Percentiles rank a stretch among this genome's conserved stretches.
Evolutionary conservation across 805 yeast genomes (phyloP).

Genomic region (Saccharomycopsis sp.): DNA sequence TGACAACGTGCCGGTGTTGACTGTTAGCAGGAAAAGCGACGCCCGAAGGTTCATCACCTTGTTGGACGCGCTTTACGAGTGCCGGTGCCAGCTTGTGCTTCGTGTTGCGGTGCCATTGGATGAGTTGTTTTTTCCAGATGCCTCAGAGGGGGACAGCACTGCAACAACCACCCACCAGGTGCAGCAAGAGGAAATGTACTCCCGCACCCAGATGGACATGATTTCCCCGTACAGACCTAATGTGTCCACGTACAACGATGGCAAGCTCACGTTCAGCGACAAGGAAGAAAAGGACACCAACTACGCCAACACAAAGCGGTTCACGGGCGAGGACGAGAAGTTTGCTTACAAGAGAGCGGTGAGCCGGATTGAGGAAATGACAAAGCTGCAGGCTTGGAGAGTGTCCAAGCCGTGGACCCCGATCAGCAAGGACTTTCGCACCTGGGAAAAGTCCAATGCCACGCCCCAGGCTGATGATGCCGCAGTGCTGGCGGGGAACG

Average conservation of each 20-base stretch:
- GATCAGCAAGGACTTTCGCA: slow-evolving; percentile 40
- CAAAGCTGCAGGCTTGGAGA: slow-evolving; percentile 45
- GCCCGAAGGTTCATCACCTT: slow-evolving; percentile 61
- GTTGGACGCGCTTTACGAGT: slow-evolving; percentile 61
- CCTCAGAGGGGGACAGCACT: slow-evolving; percentile 12
- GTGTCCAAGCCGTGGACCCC: slow-evolving; percentile 45
- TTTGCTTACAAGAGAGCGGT: slow-evolving; percentile 68
- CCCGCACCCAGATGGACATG: slow-evolving; percentile 51
- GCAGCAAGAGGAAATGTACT: slow-evolving; percentile 62
- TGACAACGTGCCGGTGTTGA: slow-evolving; percentile 53
- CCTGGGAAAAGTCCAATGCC: slow-evolving; percentile 40
- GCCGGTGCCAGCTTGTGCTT: slow-evolving; percentile 50
- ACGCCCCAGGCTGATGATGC: not conserved
- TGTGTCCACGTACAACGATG: slow-evolving; percentile 51
- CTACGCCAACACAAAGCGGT: slow-evolving; percentile 42
- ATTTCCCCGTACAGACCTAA: slow-evolving; percentile 63
- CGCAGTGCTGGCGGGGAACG: not conserved
- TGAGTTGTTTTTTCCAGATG: slow-evolving; percentile 55
- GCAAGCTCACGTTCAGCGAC: slow-evolving; percentile 27
- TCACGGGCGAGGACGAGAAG: slow-evolving; percentile 71
- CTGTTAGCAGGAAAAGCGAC: slow-evolving; percentile 50
- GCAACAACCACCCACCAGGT: slow-evolving; percentile 33
- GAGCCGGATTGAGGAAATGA: slow-evolving; percentile 54
- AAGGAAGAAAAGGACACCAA: slow-evolving; percentile 27
- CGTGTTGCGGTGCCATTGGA: slow-evolving; percentile 42